Base-by-base conservation (phyloP, 495 filamentous ascomycete species). In the Elaphomyces granulatus region DNA sequence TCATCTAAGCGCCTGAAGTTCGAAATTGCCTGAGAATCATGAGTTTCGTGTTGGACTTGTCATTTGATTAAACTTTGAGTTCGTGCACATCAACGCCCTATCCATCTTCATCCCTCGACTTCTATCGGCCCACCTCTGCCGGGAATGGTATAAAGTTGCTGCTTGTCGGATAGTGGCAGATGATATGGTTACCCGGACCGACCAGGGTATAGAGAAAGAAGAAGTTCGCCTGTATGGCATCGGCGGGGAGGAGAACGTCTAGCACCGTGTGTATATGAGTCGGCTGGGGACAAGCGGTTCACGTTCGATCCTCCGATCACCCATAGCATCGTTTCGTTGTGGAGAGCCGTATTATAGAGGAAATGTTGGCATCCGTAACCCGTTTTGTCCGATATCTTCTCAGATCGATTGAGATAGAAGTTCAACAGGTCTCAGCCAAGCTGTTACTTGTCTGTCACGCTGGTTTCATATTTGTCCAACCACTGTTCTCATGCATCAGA, bases 121-220 rank as follows among this genome's bases (percentile, higher is more conserved):
- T 75, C 87, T 86, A 94, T 16, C 87, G 50, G 36, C 76, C 77
- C 3, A 94, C 83, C 41, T 85, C 75, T 1, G 87, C 86, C 0
- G 86, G 87, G 82, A 1, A 92, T 73, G 9, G 73, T 64, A 48
- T 88, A 93, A 0, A 94, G 70, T 49, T 93, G 86, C 50, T 90
- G 82, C 53, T 94, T 16, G 85, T 90, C 2, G 87, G 87, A 48
- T 85, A 80, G 40, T 93, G 81, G 50, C 83, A 92, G 38, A 94
- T 74, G 20, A 92, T 82, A 66, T 94, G 87, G 43, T 93, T 84
- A 1, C 82, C 86, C 0, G 80, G 79, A 0, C 77, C 77, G 1
- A 90, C 54, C 16, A 92, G 62, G 0, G 77, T 68, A 57, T 90
- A 92, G 15, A 92, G 66, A 3, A 78, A 50, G 2, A 88, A 58